These are phyloP conservation scores for Xylona heveae DNA, from an alignment of 495 filamentous ascomycete genomes.

Conservation along the genomic window DNA sequence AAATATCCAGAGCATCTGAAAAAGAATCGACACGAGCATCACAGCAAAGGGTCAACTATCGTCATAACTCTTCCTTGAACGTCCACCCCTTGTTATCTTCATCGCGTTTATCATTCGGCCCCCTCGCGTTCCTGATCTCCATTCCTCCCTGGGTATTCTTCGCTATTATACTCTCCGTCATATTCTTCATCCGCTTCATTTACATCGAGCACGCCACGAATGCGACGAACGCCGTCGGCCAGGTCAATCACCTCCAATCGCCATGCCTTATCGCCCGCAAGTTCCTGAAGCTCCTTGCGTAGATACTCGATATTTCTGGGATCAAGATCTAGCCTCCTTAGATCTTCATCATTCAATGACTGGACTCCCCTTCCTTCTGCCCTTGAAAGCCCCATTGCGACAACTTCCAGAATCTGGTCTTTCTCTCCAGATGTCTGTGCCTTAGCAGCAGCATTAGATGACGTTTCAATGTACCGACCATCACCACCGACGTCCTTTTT, in stretches of 20 bases:
- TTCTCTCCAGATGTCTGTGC: no score
- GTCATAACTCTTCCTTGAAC: no score
- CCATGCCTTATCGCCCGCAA: slow-evolving; percentile 31
- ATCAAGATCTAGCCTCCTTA: slow-evolving; percentile 50
- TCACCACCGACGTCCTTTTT: slow-evolving; percentile 32
- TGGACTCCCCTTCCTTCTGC: slow-evolving; percentile 31
- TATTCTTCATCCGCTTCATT: slow-evolving; percentile 9
- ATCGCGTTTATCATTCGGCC: no score
- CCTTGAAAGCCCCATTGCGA: slow-evolving; percentile 22
- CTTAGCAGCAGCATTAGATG: no score
- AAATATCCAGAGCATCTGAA: no score
- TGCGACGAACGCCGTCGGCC: slow-evolving; percentile 16
- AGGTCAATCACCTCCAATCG: slow-evolving; percentile 28
- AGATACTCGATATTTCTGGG: slow-evolving; percentile 42
- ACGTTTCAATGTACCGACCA: slow-evolving; percentile 32
- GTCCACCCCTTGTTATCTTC: no score
- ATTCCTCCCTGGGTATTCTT: no score
- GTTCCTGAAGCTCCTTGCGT: slow-evolving; percentile 28
- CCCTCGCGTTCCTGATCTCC: no score
- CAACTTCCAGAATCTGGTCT: no score
- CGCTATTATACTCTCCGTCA: no score
- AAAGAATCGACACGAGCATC: no score
- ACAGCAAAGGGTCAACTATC: no score
- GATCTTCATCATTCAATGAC: slow-evolving; percentile 31
- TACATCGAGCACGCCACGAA: slow-evolving; percentile 20